phyloP scores from a whole-genome alignment of 1,139 yeast species.

The Suhomyces terraborum region DNA sequence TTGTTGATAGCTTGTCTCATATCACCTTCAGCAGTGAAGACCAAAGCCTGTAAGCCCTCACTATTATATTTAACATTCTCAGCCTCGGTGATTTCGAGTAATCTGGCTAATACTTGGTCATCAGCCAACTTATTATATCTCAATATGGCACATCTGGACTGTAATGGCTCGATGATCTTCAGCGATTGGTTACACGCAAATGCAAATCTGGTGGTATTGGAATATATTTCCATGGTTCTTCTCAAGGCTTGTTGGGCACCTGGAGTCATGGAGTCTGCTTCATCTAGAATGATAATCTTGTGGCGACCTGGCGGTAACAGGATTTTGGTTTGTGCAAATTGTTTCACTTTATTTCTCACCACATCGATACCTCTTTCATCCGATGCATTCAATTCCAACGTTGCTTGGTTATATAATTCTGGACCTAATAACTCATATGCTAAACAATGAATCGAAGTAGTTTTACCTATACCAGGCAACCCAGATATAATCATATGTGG shows the following conservation, averaged over 20 bases:
- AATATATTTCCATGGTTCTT: constrained; percentile 95
- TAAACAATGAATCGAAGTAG: constrained; percentile 88
- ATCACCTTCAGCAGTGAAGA: constrained; percentile 98
- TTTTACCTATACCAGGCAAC: constrained; percentile 95
- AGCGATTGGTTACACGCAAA: constrained; percentile 95
- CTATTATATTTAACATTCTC: constrained; percentile 81
- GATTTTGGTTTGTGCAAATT: constrained; percentile 75
- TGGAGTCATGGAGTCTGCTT: constrained; percentile 98
- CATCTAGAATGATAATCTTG: constrained; percentile 88
- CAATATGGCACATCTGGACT: constrained; percentile 93
- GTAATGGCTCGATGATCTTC: constrained; percentile 95
- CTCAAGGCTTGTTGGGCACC: constrained; percentile 98
- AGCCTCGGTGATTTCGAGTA: constrained; percentile 66
- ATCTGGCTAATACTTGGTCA: constrained; percentile 77
- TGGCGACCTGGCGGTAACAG: constrained; percentile 59
- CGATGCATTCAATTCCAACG: constrained; percentile 69
- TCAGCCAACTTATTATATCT: constrained; percentile 81
- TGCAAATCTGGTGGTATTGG: constrained; percentile 93
- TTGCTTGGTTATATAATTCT: constrained; percentile 73
- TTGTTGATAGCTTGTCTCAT: constrained; percentile 98
- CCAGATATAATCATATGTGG: constrained; percentile 96
- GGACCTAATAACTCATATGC: constrained; percentile 81
- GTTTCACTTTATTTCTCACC: constrained; percentile 50
- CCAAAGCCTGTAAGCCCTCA: constrained; percentile 89
- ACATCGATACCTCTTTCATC: constrained; percentile 55